A percentile compares a stretch with the other conserved stretches of the same genome.
phyloP scores from a whole-genome alignment of 371 early-diverging fungal genomes.

The Batkoa obscura region DNA sequence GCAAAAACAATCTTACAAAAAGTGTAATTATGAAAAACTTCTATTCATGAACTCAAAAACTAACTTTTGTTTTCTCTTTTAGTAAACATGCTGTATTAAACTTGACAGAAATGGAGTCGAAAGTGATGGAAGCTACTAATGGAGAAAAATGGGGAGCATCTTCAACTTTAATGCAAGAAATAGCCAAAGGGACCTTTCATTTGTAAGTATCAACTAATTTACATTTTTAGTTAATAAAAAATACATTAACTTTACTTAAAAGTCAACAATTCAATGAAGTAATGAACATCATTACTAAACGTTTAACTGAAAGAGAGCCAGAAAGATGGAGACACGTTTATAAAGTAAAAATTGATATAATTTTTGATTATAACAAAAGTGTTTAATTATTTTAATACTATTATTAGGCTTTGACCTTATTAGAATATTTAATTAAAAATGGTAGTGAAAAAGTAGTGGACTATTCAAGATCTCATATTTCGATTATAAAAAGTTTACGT shows the following conservation, averaged over 20 bases:
- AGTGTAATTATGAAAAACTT: too few species aligned
- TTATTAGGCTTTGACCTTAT: conserved; percentile 57
- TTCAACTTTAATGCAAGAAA: conserved; percentile 74
- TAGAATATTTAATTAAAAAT: conserved; percentile 88
- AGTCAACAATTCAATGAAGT: conserved; percentile 82
- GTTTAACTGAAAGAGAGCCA: conserved; percentile 66
- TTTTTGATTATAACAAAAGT: neutral
- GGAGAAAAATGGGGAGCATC: conserved; percentile 84
- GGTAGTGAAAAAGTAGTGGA: conserved; percentile 86
- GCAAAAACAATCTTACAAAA: too few species aligned
- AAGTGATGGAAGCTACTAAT: conserved; percentile 70
- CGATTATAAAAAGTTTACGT: conserved; percentile 60
- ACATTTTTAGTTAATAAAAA: neutral
- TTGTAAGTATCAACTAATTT: conserved; percentile 26
- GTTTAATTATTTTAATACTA: neutral
- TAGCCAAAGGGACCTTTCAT: conserved; percentile 65
- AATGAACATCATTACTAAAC: conserved; percentile 74
- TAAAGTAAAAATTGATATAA: conserved; percentile 35
- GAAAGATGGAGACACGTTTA: conserved; percentile 85
- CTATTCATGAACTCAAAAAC: too few species aligned
- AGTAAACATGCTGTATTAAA: conserved; percentile 37
- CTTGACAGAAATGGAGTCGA: conserved; percentile 72
- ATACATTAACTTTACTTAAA: neutral
- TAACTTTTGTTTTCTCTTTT: neutral
- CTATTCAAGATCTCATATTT: conserved; percentile 60